Percentiles rank a stretch among this genome's conserved stretches.
Conservation (phyloP, 805 yeast genomes). For the Diddensiella santjacobensis region DNA sequence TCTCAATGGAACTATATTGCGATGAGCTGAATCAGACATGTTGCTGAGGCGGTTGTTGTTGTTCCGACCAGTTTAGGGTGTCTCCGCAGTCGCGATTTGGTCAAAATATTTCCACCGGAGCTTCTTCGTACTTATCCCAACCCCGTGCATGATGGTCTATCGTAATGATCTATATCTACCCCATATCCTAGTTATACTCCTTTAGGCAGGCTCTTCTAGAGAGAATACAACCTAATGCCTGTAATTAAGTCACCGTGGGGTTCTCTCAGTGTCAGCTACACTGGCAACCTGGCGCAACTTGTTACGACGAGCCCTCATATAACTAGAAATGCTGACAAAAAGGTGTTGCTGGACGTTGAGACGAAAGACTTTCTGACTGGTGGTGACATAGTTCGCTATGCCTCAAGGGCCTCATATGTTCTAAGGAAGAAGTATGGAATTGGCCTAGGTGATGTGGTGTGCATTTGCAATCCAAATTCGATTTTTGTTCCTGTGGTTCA, state of each 20-base stretch:
- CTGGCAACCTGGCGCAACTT: conserved; percentile 1
- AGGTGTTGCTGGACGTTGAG: not conserved
- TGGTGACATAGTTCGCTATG: conserved; percentile 12
- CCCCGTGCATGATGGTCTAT: too few relatives aligned
- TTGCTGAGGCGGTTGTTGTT: too few relatives aligned
- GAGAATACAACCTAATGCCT: too few relatives aligned
- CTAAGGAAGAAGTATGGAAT: conserved; percentile 25
- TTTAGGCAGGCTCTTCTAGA: too few relatives aligned
- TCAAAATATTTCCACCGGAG: too few relatives aligned
- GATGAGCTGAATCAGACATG: too few relatives aligned
- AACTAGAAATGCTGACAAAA: not conserved
- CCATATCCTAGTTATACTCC: too few relatives aligned
- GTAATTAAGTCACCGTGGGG: conserved; percentile 4
- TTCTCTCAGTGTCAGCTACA: not conserved
- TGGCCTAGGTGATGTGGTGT: conserved; percentile 29
- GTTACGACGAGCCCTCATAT: not conserved
- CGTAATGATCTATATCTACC: too few relatives aligned
- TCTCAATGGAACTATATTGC: too few relatives aligned
- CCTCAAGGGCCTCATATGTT: conserved; percentile 21
- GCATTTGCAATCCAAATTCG: conserved; percentile 30
- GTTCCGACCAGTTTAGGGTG: too few relatives aligned
- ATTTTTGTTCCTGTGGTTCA: conserved; percentile 31
- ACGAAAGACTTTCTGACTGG: not conserved
- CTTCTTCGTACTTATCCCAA: too few relatives aligned
- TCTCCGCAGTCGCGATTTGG: too few relatives aligned